Evolutionary conservation across 2,329 filamentous ascomycete species (phyloP).

Genomic region (Dothideomycetes sp.): DNA sequence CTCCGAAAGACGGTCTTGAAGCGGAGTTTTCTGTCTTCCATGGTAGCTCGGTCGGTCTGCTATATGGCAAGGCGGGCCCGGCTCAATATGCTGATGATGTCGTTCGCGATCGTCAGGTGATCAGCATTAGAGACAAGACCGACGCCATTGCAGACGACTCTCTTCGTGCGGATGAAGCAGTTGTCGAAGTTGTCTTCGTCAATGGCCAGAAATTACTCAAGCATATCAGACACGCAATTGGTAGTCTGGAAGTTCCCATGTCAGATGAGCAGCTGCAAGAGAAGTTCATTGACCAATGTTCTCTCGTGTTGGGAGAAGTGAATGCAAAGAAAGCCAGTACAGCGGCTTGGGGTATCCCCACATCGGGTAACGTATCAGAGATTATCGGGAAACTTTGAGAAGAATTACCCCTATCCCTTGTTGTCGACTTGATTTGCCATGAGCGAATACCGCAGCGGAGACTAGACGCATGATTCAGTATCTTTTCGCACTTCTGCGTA

Average conservation of each 20-base stretch:
- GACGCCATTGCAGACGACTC: slow-evolving; percentile 30
- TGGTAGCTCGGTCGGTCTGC: slow-evolving; percentile 38
- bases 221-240: slow-evolving; percentile 39
- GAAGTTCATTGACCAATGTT: slow-evolving; percentile 43
- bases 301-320: too few species aligned
- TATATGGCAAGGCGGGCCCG: slow-evolving; percentile 41
- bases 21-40: slow-evolving; percentile 47
- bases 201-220: slow-evolving; percentile 29
- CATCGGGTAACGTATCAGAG: too few species aligned
- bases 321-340: too few species aligned
- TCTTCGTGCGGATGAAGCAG: slow-evolving; percentile 32
- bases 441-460: too few species aligned
- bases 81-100: slow-evolving; percentile 39
- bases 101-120: slow-evolving; percentile 31
- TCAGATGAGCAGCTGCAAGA: slow-evolving; percentile 32
- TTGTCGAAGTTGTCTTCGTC: slow-evolving; percentile 26
- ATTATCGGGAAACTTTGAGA: too few species aligned
- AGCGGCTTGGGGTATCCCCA: too few species aligned
- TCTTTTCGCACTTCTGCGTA: too few species aligned
- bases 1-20: slow-evolving; percentile 39
- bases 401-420: too few species aligned
- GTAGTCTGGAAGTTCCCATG: slow-evolving; percentile 39
- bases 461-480: too few species aligned
- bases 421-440: too few species aligned
- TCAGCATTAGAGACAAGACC: slow-evolving; percentile 34